phyloP scores from a whole-genome alignment of 495 filamentous ascomycete genomes.

The Melanomma pulvis-pyrius region DNA sequence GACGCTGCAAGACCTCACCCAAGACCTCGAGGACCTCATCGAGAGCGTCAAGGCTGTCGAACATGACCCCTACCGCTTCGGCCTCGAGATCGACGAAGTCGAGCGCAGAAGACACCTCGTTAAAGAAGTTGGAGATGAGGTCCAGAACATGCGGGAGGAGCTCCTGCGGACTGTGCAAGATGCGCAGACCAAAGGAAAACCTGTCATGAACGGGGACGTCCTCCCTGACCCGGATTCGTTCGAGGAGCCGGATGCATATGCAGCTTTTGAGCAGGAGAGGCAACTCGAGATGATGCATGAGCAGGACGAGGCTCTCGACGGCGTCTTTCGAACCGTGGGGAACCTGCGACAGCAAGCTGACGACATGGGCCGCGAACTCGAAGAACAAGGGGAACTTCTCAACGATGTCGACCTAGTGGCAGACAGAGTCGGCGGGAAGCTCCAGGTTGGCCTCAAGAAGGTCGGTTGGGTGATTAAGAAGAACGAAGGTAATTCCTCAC shows the following conservation, averaged over 20 bases:
- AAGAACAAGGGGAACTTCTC: constrained; percentile 84
- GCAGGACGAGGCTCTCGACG: constrained; percentile 90
- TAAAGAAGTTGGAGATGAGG: constrained; percentile 82
- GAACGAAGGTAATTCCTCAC: constrained; percentile 73
- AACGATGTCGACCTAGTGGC: constrained; percentile 78
- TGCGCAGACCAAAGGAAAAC: constrained; percentile 43
- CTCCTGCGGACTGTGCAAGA: constrained; percentile 58
- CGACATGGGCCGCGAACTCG: constrained; percentile 92
- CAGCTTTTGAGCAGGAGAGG: constrained; percentile 88
- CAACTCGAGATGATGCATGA: constrained; percentile 91
- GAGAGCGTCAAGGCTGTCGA: constrained; percentile 88
- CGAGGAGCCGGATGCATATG: constrained; percentile 65
- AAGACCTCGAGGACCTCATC: constrained; percentile 86
- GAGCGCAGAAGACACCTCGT: constrained; percentile 78
- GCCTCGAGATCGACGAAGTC: constrained; percentile 82
- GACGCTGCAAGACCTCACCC: constrained; percentile 72
- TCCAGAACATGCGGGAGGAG: constrained; percentile 87
- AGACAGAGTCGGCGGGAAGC: constrained; percentile 82
- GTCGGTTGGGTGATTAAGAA: constrained; percentile 80
- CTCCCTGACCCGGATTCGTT: constrained; percentile 77
- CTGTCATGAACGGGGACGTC: constrained; percentile 45
- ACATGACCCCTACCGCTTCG: constrained; percentile 84
- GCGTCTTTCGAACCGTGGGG: constrained; percentile 89
- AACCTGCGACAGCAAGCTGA: constrained; percentile 87
- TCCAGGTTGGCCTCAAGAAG: constrained; percentile 83